Evolutionary conservation across 2,329 filamentous ascomycete species (phyloP).

Genomic region (Diplodia corticola): DNA sequence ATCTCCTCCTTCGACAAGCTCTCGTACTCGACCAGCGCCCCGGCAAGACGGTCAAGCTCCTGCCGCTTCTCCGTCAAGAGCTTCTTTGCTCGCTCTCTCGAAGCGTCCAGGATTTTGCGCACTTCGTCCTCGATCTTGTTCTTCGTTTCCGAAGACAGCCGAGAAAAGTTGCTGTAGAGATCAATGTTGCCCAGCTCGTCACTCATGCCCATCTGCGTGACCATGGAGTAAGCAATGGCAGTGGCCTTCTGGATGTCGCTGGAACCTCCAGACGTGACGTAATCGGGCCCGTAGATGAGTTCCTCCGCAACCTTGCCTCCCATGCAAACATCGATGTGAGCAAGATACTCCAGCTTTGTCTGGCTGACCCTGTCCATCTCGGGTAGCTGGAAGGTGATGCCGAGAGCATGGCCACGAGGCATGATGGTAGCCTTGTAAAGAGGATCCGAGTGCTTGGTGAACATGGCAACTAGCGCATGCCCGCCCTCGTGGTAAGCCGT

Average conservation of each 20-base stretch:
- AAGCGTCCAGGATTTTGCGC: constrained; percentile 78
- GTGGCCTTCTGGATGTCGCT: constrained; percentile 83
- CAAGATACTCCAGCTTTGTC: constrained; percentile 80
- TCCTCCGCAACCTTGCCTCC: constrained; percentile 90
- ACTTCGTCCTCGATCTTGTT: constrained; percentile 86
- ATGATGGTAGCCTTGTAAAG: constrained; percentile 98
- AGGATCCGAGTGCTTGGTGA: constrained; percentile 71
- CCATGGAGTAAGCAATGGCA: constrained; percentile 78
- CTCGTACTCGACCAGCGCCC: constrained; percentile 91
- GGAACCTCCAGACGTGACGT: constrained; percentile 86
- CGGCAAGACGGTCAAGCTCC: constrained; percentile 83
- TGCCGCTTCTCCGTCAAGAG: constrained; percentile 74
- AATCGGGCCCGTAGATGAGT: constrained; percentile 85
- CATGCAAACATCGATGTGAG: constrained; percentile 76
- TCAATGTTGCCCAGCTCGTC: constrained; percentile 86
- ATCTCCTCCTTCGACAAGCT: constrained; percentile 88
- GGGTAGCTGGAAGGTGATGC: constrained; percentile 83
- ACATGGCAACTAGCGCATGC: constrained; percentile 86
- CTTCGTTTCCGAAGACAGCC: constrained; percentile 82
- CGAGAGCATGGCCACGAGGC: constrained; percentile 81
- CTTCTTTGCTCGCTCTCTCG: constrained; percentile 69
- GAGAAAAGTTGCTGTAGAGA: constrained; percentile 75
- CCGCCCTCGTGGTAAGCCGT: constrained; percentile 97
- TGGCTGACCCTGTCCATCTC: constrained; percentile 91
- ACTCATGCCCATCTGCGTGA: constrained; percentile 89